Percentiles rank a stretch among this genome's conserved stretches.
Conservation (phyloP, 768 basidiomycete species). For the Podaxis carcinomalis region DNA sequence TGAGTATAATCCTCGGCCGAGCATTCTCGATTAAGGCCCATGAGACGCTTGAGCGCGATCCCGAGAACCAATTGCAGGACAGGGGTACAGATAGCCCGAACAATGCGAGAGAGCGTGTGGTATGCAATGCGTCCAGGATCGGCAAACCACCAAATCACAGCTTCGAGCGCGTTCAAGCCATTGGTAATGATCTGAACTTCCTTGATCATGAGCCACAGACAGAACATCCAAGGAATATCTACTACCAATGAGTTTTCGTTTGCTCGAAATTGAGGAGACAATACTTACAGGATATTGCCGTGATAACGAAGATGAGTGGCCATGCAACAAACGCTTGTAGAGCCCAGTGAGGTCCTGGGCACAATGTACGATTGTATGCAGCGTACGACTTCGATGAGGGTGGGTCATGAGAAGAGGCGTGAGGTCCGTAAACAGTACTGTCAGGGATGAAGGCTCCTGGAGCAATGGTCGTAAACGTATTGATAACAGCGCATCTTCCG, state of each 20-base stretch:
- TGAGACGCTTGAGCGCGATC: conserved; percentile 34
- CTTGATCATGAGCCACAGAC: conserved; percentile 34
- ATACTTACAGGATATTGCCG: conserved; percentile 29
- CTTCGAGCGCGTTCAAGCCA: conserved; percentile 30
- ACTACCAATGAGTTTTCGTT: neutral
- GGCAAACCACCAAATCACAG: conserved; percentile 41
- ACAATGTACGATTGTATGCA: conserved; percentile 34
- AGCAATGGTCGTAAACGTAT: conserved; percentile 39
- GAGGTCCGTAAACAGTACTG: conserved; percentile 39
- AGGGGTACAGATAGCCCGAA: conserved; percentile 32
- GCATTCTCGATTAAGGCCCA: conserved; percentile 34
- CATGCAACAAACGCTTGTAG: conserved; percentile 34
- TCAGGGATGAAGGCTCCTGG: conserved; percentile 35
- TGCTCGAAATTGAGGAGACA: neutral
- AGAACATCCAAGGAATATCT: conserved; percentile 41
- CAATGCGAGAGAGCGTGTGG: conserved; percentile 35
- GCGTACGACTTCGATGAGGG: conserved; percentile 33
- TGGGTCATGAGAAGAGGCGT: conserved; percentile 37
- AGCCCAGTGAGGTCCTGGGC: conserved; percentile 25
- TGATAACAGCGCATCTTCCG: conserved; percentile 33
- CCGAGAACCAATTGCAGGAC: conserved; percentile 33
- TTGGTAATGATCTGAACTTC: conserved; percentile 22
- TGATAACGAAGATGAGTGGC: conserved; percentile 33
- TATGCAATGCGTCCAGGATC: conserved; percentile 32
- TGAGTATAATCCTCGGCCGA: conserved; percentile 24